These are phyloP conservation scores for Martiniozyma abietophila DNA, from an alignment of 805 yeast species.

Conservation along the genomic window DNA sequence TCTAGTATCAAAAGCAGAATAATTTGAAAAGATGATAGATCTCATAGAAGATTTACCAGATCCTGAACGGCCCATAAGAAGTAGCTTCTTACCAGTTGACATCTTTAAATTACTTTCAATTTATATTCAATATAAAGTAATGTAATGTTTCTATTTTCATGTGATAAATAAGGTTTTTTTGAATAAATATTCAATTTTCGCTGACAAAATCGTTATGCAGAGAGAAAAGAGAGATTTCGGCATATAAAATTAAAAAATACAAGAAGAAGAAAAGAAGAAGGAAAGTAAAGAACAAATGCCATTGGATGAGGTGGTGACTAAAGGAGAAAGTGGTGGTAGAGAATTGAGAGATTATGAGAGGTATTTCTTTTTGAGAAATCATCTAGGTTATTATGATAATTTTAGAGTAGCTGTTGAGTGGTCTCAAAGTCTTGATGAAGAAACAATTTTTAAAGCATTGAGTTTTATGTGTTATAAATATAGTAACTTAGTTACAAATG, in stretches of 20 bases:
- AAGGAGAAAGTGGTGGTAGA: background rate
- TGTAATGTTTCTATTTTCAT: too few species aligned
- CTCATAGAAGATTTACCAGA: slow-evolving; percentile 98
- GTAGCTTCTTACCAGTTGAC: slow-evolving; percentile 45
- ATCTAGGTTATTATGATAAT: slow-evolving; percentile 2
- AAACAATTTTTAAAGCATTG: slow-evolving; percentile 7
- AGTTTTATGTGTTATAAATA: slow-evolving; percentile 8
- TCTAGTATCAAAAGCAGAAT: slow-evolving; percentile 93
- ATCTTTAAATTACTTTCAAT: background rate
- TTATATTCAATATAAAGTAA: background rate
- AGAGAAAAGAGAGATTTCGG: too few species aligned
- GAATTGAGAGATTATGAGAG: slow-evolving; percentile 4
- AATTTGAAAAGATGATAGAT: slow-evolving; percentile 89
- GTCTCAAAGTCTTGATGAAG: background rate
- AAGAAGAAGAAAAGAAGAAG: too few species aligned
- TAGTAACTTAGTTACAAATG: slow-evolving; percentile 1
- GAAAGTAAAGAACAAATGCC: too few species aligned
- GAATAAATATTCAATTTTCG: too few species aligned
- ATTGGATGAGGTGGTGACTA: too few species aligned
- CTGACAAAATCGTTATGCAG: too few species aligned
- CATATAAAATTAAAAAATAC: too few species aligned
- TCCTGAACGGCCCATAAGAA: slow-evolving; percentile 86
- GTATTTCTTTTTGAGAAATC: slow-evolving; percentile 10
- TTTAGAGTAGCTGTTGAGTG: slow-evolving; percentile 8
- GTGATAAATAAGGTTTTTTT: too few species aligned